These are phyloP conservation scores for Neophaeococcomyces aloes DNA, from an alignment of 2,329 filamentous ascomycete species.

Conservation along the genomic window DNA sequence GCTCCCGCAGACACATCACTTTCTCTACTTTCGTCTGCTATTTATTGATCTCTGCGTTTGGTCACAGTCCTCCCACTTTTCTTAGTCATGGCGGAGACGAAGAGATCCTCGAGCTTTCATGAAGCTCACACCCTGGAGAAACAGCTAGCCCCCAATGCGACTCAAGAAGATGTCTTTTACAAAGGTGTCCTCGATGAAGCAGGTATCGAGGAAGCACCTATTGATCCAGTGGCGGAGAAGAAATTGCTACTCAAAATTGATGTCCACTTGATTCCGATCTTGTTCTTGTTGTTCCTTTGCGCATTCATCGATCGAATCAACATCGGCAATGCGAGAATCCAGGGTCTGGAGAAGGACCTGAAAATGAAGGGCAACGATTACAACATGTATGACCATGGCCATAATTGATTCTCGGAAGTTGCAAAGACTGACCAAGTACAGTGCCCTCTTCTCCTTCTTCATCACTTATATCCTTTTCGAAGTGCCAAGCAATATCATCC, in stretches of 20 bases:
- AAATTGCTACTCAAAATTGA: slow-evolving; percentile 40
- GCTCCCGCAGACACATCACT: too few relatives aligned
- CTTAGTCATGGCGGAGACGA: too few relatives aligned
- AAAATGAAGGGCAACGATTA: slow-evolving; percentile 35
- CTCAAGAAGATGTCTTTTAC: slow-evolving; percentile 7
- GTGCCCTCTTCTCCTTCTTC: slow-evolving; percentile 21
- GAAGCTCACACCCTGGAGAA: slow-evolving; percentile 1
- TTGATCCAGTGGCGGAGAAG: slow-evolving; percentile 33
- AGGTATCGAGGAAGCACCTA: slow-evolving; percentile 12
- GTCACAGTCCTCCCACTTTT: too few relatives aligned
- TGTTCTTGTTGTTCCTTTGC: slow-evolving; percentile 37
- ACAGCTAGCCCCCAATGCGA: background rate
- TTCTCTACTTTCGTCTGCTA: too few relatives aligned
- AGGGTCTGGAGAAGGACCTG: slow-evolving; percentile 35
- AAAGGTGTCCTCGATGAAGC: slow-evolving; percentile 4
- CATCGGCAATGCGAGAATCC: slow-evolving; percentile 39
- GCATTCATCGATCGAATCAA: slow-evolving; percentile 35
- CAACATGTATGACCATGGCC: slow-evolving; percentile 17
- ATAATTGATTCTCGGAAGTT: too few relatives aligned
- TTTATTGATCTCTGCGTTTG: too few relatives aligned
- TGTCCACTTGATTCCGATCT: slow-evolving; percentile 37
- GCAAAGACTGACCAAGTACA: too few relatives aligned
- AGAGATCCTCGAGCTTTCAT: too few relatives aligned
- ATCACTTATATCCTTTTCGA: slow-evolving; percentile 22
- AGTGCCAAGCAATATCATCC: slow-evolving; percentile 39